Evolutionary conservation across 2,329 filamentous ascomycete genomes (phyloP).

Genomic region (Orbilia javanica): DNA sequence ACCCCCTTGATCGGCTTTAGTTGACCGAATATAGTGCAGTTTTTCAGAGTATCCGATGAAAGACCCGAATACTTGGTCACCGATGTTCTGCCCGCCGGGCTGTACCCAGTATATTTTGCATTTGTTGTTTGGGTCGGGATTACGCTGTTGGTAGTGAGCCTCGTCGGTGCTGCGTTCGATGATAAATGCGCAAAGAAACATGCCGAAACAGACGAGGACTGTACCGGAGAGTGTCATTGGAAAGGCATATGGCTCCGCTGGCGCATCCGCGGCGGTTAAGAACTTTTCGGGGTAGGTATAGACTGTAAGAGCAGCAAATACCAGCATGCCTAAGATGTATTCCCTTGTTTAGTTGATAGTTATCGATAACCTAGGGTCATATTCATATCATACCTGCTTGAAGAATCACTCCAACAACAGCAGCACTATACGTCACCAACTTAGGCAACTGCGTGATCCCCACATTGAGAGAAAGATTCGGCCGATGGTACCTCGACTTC

Average conservation of each 20-base stretch:
- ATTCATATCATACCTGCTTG: slow-evolving; percentile 21
- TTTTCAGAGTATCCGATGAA: slow-evolving; percentile 45
- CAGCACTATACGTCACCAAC: slow-evolving; percentile 35
- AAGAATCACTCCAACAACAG: slow-evolving; percentile 21
- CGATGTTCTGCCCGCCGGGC: slow-evolving; percentile 31
- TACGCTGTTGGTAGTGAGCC: slow-evolving; percentile 33
- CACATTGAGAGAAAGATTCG: slow-evolving; percentile 56
- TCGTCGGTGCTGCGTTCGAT: slow-evolving; percentile 63
- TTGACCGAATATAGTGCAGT: slow-evolving; percentile 39
- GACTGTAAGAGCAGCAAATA: slow-evolving; percentile 32
- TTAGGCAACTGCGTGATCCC: slow-evolving; percentile 39
- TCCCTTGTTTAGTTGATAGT: background rate
- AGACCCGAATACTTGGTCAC: slow-evolving; percentile 49
- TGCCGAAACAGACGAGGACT: slow-evolving; percentile 61
- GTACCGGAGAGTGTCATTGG: slow-evolving; percentile 63
- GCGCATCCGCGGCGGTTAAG: background rate
- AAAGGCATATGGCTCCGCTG: slow-evolving; percentile 61
- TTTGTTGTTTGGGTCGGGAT: slow-evolving; percentile 6
- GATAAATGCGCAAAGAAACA: slow-evolving; percentile 64
- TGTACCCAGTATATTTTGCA: slow-evolving; percentile 48
- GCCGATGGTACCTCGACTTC: slow-evolving; percentile 43
- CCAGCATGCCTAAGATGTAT: slow-evolving; percentile 16
- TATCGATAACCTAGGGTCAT: background rate
- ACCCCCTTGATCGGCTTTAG: slow-evolving; percentile 15
- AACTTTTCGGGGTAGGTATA: slow-evolving; percentile 19